Conservation (phyloP, 2,329 filamentous ascomycete genomes). For the Emmonsiellopsis sp. region DNA sequence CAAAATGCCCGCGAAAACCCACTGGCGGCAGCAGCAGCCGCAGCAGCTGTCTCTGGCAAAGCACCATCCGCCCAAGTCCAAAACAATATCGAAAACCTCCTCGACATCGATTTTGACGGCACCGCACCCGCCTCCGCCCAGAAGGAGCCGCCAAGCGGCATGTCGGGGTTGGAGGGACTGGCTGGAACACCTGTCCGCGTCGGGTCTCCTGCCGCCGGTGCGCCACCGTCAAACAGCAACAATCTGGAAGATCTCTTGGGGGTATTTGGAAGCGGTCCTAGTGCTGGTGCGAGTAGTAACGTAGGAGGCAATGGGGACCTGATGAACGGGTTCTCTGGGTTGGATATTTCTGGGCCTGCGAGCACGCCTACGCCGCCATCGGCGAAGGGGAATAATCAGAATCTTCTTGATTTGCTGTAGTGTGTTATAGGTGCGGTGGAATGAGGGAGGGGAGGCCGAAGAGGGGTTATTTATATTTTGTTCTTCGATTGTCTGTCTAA, state of each 20-base stretch:
- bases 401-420: constrained; percentile 49
- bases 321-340: constrained; percentile 72
- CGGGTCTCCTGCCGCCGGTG: constrained; percentile 34
- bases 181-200: constrained; percentile 50
- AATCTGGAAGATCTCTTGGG: constrained; percentile 78
- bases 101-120: constrained; percentile 95
- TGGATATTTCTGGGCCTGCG: constrained; percentile 58
- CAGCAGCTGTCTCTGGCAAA: constrained; percentile 51
- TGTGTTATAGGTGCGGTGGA: not conserved
- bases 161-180: constrained; percentile 53
- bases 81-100: constrained; percentile 82
- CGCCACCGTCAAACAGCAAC: constrained; percentile 32
- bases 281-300: constrained; percentile 22
- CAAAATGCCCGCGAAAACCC: constrained; percentile 91
- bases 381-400: constrained; percentile 45
- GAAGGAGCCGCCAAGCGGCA: constrained; percentile 49
- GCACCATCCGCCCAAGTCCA: constrained; percentile 46
- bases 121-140: constrained; percentile 82
- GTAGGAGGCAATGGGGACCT: constrained; percentile 44
- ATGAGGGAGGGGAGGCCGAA: not conserved
- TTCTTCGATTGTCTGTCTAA: not conserved
- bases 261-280: constrained; percentile 50
- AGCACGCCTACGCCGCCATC: constrained; percentile 18
- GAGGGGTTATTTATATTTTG: not conserved
- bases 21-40: constrained; percentile 73